These are phyloP conservation scores for Lachnellula arida DNA, from an alignment of 2,329 filamentous ascomycete genomes.

Conservation along the genomic window DNA sequence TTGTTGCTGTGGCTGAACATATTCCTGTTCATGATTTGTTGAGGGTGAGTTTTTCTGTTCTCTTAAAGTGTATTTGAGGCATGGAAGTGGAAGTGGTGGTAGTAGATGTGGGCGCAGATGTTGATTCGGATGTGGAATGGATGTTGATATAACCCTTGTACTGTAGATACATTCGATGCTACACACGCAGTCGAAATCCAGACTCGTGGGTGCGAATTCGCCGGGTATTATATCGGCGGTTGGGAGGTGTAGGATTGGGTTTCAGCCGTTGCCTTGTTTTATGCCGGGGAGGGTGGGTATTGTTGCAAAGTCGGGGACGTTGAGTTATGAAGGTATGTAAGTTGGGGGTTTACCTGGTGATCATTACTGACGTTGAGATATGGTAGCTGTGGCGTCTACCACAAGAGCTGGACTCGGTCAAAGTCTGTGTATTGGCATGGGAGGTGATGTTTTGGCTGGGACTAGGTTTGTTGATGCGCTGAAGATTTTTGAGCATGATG, in stretches of 20 bases:
- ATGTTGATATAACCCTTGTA: no score
- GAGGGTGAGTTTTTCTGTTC: constrained; percentile 42
- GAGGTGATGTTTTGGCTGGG: constrained; percentile 67
- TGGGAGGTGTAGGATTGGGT: constrained; percentile 66
- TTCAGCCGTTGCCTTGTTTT: constrained; percentile 72
- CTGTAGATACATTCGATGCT: constrained; percentile 62
- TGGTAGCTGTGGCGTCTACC: constrained; percentile 59
- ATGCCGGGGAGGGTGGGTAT: constrained; percentile 64
- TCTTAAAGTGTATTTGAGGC: background rate
- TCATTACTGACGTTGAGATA: background rate
- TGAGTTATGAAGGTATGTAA: constrained; percentile 58
- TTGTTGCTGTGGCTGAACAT: constrained; percentile 71
- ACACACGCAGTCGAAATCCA: constrained; percentile 62
- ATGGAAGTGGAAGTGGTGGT: no score
- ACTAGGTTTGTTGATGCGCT: constrained; percentile 70
- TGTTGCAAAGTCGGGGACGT: constrained; percentile 67
- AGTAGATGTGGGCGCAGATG: no score
- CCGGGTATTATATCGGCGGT: constrained; percentile 70
- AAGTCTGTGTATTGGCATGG: constrained; percentile 68
- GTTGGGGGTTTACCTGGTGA: no score
- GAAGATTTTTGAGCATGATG: constrained; percentile 59
- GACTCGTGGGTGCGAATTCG: constrained; percentile 68
- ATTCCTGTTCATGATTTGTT: constrained; percentile 70
- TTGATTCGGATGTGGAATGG: no score
- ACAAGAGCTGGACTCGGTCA: constrained; percentile 67